Conservation (phyloP, 2,329 filamentous ascomycete genomes). For the Penicillium paneum region DNA sequence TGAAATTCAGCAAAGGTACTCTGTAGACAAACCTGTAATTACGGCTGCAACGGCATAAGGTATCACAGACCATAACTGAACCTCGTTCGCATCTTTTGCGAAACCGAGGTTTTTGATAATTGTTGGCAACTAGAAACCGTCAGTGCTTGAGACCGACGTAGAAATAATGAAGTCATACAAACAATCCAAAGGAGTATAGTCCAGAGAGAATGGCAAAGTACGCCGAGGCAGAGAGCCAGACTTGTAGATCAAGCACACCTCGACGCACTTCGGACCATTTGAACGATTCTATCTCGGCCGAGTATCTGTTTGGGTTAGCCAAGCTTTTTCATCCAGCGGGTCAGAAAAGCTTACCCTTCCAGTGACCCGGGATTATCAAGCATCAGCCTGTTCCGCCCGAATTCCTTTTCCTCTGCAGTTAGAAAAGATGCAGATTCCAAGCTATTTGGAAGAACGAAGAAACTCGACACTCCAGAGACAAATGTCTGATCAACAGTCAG, state of each 20-base stretch:
- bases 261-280: conserved; percentile 60
- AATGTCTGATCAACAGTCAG: conserved; percentile 47
- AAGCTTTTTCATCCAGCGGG: neutral
- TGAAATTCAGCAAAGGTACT: neutral
- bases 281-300: conserved; percentile 48
- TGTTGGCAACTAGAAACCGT: conserved; percentile 52
- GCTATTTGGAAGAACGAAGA: conserved; percentile 55
- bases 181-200: conserved; percentile 63
- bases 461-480: conserved; percentile 51
- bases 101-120: conserved; percentile 59
- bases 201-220: conserved; percentile 60
- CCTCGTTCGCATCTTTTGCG: conserved; percentile 54
- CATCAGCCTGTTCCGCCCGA: conserved; percentile 47
- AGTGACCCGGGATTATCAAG: conserved; percentile 33
- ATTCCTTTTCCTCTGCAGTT: conserved; percentile 50
- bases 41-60: conserved; percentile 61
- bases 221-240: conserved; percentile 61
- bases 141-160: neutral
- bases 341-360: conserved; percentile 24
- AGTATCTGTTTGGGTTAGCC: conserved; percentile 16
- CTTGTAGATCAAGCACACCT: conserved; percentile 59
- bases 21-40: conserved; percentile 46
- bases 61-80: conserved; percentile 63
- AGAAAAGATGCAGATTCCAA: conserved; percentile 55
- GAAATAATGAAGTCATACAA: conserved; percentile 42